Base-by-base conservation (phyloP, 352 stramenopile genomes). In the Globisporangium nodosum region DNA sequence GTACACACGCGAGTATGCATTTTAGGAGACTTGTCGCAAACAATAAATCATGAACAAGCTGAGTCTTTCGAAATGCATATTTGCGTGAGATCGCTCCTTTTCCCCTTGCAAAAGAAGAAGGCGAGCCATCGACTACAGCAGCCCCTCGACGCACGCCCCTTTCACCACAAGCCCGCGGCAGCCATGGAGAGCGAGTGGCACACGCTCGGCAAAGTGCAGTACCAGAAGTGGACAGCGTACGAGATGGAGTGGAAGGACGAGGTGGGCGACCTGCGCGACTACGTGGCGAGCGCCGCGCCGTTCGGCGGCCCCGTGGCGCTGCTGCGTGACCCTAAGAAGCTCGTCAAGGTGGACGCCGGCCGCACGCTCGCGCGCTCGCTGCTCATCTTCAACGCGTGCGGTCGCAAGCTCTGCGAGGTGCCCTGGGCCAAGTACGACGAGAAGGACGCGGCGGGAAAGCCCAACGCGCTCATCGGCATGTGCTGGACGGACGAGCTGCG, bases 201-300 rank as follows among this genome's bases (percentile, higher is more conserved):
- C 61, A 90, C 82, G 56, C 70, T 94, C 40, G 82, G 85, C 60
- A 89, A 90, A 65, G 82, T 90, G 35, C 85, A 91, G 76, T 94
- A 94, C 72, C 80, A 92, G 74, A 91, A 89, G 68, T 91, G 82
- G 80, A 65, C 76, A 15, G 65, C 80, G 49, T 92, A 90, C 69
- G 75, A 85, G 46, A 80, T 86, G 61, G 69, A 69, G 33, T 88
- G 78, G 80, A 70, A 78, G 52, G 56, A 78, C 16, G 77, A 78
- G 16, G 64, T 92, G 11, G 63, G 37, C 12, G 82, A 92, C 51
- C 63, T 94, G 31, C 79, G 80, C 54, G 81, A 90, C 72, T 91
- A 73, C 61, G 45, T 88, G 31, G 68, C 76, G 21, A 68, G 66
- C 21, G 74, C 78, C 18, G 80, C 78, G 53, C 80, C 81, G 18